A percentile compares a stretch with the other conserved stretches of the same genome.
These are phyloP conservation scores for Cercospora canescens DNA, from an alignment of 2,329 filamentous ascomycete species.

Conservation along the genomic window DNA sequence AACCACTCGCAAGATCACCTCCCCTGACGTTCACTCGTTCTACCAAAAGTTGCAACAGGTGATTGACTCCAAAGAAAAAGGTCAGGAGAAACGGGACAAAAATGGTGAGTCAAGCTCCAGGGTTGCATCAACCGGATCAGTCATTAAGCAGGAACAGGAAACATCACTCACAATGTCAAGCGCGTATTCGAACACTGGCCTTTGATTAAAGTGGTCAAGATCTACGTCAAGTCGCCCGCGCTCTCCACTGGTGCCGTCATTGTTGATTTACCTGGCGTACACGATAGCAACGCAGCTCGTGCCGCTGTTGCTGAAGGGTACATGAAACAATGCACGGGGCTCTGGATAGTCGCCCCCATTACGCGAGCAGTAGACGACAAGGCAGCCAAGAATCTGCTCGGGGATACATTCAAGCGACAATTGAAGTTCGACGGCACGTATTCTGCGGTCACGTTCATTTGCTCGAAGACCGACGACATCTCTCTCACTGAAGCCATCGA, in stretches of 20 bases:
- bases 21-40: conserved; percentile 43
- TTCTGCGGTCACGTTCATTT: conserved; percentile 60
- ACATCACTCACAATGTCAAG: conserved; percentile 36
- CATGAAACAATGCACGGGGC: conserved; percentile 59
- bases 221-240: conserved; percentile 52
- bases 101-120: neutral
- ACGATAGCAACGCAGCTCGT: conserved; percentile 62
- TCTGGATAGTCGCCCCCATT: conserved; percentile 66
- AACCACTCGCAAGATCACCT: conserved; percentile 43
- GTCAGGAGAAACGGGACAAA: neutral
- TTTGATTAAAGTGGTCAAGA: conserved; percentile 55
- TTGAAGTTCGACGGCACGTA: conserved; percentile 60
- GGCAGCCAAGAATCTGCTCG: conserved; percentile 57
- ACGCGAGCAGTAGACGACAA: conserved; percentile 62
- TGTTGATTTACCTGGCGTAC: conserved; percentile 60
- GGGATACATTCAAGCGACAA: conserved; percentile 59
- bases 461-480: conserved; percentile 64
- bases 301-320: conserved; percentile 59
- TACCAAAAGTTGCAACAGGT: conserved; percentile 45
- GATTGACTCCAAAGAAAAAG: neutral
- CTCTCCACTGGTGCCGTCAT: conserved; percentile 57
- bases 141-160: conserved; percentile 59
- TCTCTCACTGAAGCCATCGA: conserved; percentile 47
- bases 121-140: conserved; percentile 27
- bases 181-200: conserved; percentile 49